Evolutionary conservation across 106 monocot genomes (phyloP).

Genomic region (Dendrobium nobile): DNA sequence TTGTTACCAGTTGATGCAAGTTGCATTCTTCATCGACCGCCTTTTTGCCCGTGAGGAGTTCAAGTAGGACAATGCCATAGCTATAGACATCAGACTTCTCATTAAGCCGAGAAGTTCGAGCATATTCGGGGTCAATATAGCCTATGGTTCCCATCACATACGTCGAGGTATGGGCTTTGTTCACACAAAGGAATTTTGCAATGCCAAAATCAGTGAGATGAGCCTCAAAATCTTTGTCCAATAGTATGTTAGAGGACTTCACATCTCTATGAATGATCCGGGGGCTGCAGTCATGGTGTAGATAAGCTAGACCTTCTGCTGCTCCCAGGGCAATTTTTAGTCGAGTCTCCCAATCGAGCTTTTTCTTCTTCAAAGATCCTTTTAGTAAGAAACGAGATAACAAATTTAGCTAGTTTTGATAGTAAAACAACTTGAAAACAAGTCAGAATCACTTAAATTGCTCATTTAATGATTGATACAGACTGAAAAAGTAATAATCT

Average conservation of each 20-base stretch:
- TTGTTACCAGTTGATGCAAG: conserved; percentile 76
- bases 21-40: conserved; percentile 86
- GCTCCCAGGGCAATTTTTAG: conserved; percentile 77
- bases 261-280: conserved; percentile 93
- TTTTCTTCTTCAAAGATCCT: conserved; percentile 80
- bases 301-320: conserved; percentile 83
- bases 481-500: too few species aligned
- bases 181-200: conserved; percentile 71
- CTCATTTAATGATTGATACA: too few species aligned
- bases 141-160: conserved; percentile 97
- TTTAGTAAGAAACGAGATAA: not conserved
- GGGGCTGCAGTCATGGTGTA: conserved; percentile 93
- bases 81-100: conserved; percentile 98
- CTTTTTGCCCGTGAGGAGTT: conserved; percentile 82
- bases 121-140: conserved; percentile 96
- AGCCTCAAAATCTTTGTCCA: conserved; percentile 82
- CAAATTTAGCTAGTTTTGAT: not conserved
- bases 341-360: conserved; percentile 68
- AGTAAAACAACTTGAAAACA: not conserved
- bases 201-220: conserved; percentile 98
- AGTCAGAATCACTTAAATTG: too few species aligned
- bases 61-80: conserved; percentile 85
- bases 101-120: conserved; percentile 79
- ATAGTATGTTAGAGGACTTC: conserved; percentile 88
- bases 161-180: conserved; percentile 88